These are phyloP conservation scores for Tricholoma matsutake DNA, from an alignment of 768 basidiomycete genomes.

Conservation along the genomic window DNA sequence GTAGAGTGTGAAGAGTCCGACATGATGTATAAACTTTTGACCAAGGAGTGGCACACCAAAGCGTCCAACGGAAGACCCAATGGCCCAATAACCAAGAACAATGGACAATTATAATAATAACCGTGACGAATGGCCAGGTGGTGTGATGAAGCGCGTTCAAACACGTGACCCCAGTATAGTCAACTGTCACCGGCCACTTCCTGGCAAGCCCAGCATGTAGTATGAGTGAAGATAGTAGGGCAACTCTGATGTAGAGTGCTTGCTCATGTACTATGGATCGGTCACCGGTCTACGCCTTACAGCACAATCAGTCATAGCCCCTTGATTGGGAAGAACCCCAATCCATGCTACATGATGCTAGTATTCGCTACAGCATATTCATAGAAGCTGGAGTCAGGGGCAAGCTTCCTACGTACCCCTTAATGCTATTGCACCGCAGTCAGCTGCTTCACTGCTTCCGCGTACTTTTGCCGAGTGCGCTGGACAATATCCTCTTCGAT, in stretches of 20 bases:
- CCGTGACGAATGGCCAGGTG: neutral
- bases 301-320: no score
- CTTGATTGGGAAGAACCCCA: no score
- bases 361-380: no score
- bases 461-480: slow-evolving; percentile 77
- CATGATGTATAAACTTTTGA: neutral
- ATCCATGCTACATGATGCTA: no score
- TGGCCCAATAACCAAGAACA: neutral
- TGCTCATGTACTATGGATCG: no score
- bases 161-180: neutral
- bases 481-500: slow-evolving; percentile 74
- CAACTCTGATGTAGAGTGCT: no score
- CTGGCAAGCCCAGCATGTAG: no score
- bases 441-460: slow-evolving; percentile 68
- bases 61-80: neutral
- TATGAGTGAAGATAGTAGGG: no score
- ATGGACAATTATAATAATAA: neutral
- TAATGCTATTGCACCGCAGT: slow-evolving; percentile 20
- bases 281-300: no score
- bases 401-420: no score
- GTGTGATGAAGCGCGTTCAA: neutral
- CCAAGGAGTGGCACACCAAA: neutral
- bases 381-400: neutral
- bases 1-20: neutral
- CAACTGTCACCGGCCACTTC: no score